Evolutionary conservation across 2,329 filamentous ascomycete species (phyloP).

Genomic region (Dothideomycetidae sp.): DNA sequence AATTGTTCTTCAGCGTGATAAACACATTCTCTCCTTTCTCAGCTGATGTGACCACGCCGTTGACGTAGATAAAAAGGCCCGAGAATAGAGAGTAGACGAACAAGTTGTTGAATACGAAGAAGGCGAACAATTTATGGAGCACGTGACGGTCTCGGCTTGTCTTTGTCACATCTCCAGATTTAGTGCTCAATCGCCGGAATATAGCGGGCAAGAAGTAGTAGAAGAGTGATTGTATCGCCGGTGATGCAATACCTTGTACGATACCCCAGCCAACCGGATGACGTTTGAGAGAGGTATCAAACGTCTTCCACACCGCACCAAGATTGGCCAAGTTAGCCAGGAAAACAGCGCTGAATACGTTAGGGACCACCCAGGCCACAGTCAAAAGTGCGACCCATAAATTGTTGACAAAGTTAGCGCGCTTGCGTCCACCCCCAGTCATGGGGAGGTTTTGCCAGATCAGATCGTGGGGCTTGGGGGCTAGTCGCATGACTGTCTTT

Average conservation of each 20-base stretch:
- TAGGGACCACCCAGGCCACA: conserved; percentile 75
- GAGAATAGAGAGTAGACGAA: conserved; percentile 89
- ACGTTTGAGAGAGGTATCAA: conserved; percentile 47
- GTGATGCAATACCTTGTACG: conserved; percentile 82
- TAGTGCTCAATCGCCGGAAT: conserved; percentile 73
- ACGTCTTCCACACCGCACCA: conserved; percentile 63
- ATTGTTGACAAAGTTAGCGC: conserved; percentile 64
- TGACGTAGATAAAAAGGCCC: conserved; percentile 60
- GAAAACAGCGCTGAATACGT: conserved; percentile 89
- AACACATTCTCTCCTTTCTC: conserved; percentile 55
- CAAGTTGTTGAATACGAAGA: conserved; percentile 96
- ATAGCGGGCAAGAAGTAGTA: conserved; percentile 82
- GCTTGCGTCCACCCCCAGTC: conserved; percentile 50
- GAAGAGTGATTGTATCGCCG: conserved; percentile 71
- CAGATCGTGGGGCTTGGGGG: conserved; percentile 76
- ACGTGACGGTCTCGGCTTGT: conserved; percentile 86
- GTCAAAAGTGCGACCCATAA: conserved; percentile 75
- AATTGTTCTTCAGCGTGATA: conserved; percentile 37
- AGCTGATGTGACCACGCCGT: conserved; percentile 47
- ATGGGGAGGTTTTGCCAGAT: conserved; percentile 91
- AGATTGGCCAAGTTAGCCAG: conserved; percentile 73
- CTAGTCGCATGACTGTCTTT: conserved; percentile 61
- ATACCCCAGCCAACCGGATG: conserved; percentile 65
- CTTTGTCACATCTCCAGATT: conserved; percentile 79
- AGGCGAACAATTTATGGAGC: conserved; percentile 75